Evolutionary conservation across 2,329 filamentous ascomycete genomes (phyloP), one percentile per base, ranked within the genome.

Genomic region (Cyphellophora europaea): DNA sequence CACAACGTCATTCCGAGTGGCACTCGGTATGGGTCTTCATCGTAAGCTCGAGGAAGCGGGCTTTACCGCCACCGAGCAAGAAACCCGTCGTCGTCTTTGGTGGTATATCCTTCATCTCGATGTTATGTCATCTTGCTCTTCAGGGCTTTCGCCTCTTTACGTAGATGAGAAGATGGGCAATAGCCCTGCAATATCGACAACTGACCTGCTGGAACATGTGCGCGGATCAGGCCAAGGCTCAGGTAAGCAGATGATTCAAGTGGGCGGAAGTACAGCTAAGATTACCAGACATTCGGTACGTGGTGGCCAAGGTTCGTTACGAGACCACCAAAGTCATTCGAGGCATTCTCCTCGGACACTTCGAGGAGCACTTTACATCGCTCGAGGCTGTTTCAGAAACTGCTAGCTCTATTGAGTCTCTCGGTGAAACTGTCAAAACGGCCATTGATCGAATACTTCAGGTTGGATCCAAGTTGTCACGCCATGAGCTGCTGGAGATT

Each of bases 51-150:
- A 36, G 10, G 33, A 43, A 11, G 28, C 34, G 10, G 40, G 32
- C 4, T 38, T 45, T 12, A 32, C 35, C 10, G 19, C 31, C 17
- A 40, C 39, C 14, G 44, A 47, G 33, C 8, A 34, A 19, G 44
- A 47, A 30, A 45, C 42, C 4, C 28, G 44, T 17, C 42, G 42
- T n/a, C 19, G 44, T 6, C 37, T 47, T 15, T 47, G 44, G 44
- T 45, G 40, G 39, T 47, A 47, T 21, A 47, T 47, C 21, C 32
- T 42, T 3, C 44, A 47, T 29, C 30, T 47, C 11, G 44, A 47
- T 32, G 42, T 47, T 30, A 47, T 47, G 44, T 43, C 39, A 8
- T 45, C 44, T 2, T 19, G 18, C 19, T 43, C 42, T 3, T 45
- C 42, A 6, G 44, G 44, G 1, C 32, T 47, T 4, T 47, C 44